These are phyloP conservation scores for Saturnispora quitensis DNA, from an alignment of 805 yeast genomes.

Conservation along the genomic window DNA sequence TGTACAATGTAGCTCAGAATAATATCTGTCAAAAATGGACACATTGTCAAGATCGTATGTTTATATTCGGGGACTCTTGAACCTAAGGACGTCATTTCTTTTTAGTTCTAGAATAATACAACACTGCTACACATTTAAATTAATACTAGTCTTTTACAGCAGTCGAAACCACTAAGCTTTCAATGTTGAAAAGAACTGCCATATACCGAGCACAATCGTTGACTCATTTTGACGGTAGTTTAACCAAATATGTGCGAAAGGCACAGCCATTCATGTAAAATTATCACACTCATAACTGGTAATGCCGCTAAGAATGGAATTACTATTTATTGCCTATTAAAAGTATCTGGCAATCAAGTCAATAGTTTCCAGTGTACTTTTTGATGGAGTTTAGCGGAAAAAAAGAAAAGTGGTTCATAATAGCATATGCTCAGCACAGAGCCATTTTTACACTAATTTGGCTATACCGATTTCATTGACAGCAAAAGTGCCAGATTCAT, in stretches of 20 bases:
- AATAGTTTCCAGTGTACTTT: background rate
- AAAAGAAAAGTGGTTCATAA: background rate
- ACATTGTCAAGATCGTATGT: background rate
- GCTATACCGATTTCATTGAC: background rate
- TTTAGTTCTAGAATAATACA: background rate
- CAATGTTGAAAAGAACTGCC: background rate
- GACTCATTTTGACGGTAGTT: background rate
- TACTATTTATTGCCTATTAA: background rate
- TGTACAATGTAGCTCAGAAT: background rate
- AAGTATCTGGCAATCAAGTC: no score
- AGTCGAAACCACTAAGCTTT: background rate
- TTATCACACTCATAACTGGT: background rate
- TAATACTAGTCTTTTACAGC: background rate
- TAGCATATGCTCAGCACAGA: background rate
- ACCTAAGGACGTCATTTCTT: background rate
- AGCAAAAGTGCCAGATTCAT: background rate
- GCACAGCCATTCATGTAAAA: background rate
- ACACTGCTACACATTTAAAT: background rate
- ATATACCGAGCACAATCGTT: background rate
- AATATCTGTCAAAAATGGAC: background rate
- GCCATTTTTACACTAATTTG: background rate
- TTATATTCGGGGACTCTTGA: background rate
- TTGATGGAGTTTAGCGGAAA: background rate
- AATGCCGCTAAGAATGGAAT: background rate
- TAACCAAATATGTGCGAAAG: background rate